phyloP scores from a whole-genome alignment of 73 alveolate genomes.

The Breviolum minutum region DNA sequence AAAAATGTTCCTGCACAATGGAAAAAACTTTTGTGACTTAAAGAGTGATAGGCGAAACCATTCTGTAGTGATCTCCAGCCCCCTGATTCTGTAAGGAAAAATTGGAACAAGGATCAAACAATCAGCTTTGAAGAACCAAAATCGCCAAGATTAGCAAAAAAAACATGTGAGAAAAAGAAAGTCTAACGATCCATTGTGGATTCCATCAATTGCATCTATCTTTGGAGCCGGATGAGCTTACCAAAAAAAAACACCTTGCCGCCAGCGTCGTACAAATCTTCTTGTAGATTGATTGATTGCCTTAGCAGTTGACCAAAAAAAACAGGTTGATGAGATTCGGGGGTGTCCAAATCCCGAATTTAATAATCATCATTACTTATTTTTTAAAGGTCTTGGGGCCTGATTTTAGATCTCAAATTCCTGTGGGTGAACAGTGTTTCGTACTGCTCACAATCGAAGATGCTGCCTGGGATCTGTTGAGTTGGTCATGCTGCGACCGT shows the following conservation, averaged over 20 bases:
- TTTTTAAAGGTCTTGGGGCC: not conserved
- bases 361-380: not conserved
- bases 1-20: no score
- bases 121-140: no score
- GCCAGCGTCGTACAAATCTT: not conserved
- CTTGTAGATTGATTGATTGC: conserved; percentile 18
- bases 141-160: not conserved
- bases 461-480: not conserved
- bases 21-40: no score
- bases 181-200: not conserved
- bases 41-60: no score
- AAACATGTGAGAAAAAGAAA: not conserved
- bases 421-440: not conserved
- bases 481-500: no score
- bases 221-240: not conserved
- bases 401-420: not conserved
- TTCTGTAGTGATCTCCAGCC: no score
- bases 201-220: not conserved
- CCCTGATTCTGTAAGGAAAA: no score
- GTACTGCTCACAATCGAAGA: not conserved
- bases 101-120: no score
- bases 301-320: not conserved
- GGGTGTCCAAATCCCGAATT: no score
- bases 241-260: not conserved
- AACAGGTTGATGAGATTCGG: no score